These are phyloP conservation scores for Alternaria sp. DNA, from an alignment of 2,329 filamentous ascomycete species.

Conservation along the genomic window DNA sequence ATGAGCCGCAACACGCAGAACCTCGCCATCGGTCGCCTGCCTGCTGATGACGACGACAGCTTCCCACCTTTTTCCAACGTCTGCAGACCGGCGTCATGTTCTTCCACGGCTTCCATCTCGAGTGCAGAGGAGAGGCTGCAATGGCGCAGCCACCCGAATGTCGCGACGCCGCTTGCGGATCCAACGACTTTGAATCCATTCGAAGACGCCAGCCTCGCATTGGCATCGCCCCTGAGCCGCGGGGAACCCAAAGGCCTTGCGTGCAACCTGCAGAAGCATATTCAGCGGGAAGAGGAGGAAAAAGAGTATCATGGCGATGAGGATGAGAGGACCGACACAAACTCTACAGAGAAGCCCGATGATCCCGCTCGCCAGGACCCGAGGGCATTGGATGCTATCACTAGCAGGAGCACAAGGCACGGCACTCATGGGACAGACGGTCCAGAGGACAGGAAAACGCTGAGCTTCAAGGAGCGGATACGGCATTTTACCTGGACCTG, in stretches of 20 bases:
- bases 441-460: constrained; percentile 13
- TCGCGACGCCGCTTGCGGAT: constrained; percentile 30
- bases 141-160: constrained; percentile 38
- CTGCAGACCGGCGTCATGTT: constrained; percentile 5
- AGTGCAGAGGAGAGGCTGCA: constrained; percentile 34
- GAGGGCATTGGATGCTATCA: background rate
- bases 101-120: constrained; percentile 22
- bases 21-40: constrained; percentile 15
- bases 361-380: constrained; percentile 3
- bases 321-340: background rate
- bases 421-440: constrained; percentile 1
- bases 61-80: constrained; percentile 14
- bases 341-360: constrained; percentile 11
- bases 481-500: constrained; percentile 78
- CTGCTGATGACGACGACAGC: constrained; percentile 9
- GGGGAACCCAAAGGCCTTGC: background rate
- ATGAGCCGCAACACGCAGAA: constrained; percentile 19
- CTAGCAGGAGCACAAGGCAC: constrained; percentile 11
- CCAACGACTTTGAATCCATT: constrained; percentile 30
- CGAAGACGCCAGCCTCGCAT: constrained; percentile 23
- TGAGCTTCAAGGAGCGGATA: constrained; percentile 63
- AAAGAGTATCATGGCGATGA: constrained; percentile 5
- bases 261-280: constrained; percentile 3
- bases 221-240: constrained; percentile 6
- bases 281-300: constrained; percentile 9